phyloP scores from a whole-genome alignment of 257 asterid genomes.

The Lycium ferocissimum region DNA sequence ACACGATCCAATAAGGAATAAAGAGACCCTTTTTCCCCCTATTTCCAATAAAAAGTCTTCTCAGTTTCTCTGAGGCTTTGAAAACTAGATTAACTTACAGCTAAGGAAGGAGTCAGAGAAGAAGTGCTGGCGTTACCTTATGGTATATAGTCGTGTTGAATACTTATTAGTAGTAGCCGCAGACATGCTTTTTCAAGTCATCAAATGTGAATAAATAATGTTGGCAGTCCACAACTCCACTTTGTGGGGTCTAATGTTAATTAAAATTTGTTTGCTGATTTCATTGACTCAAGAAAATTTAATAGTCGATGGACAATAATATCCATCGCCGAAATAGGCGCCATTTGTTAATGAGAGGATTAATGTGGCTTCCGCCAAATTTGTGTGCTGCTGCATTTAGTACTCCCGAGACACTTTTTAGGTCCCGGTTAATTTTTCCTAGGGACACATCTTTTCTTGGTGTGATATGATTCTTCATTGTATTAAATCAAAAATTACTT shows the following conservation, averaged over 20 bases:
- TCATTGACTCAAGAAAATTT: no score
- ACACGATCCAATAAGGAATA: neutral
- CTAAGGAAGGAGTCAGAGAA: slow-evolving; percentile 25
- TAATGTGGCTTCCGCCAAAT: no score
- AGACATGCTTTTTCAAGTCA: slow-evolving; percentile 26
- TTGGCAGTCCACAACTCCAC: slow-evolving; percentile 31
- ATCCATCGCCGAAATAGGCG: no score
- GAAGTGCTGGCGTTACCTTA: slow-evolving; percentile 32
- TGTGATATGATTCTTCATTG: no score
- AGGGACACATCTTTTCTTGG: no score
- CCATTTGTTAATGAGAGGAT: no score
- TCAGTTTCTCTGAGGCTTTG: neutral
- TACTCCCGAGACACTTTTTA: no score
- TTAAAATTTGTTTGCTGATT: no score
- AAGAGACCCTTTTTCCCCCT: neutral
- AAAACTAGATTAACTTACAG: slow-evolving; percentile 26
- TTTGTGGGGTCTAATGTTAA: slow-evolving; percentile 23
- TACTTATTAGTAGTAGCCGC: slow-evolving; percentile 6
- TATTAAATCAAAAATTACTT: no score
- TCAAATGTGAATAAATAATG: neutral
- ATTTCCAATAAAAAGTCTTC: neutral
- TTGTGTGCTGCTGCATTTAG: no score
- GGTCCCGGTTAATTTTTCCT: no score
- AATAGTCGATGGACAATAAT: no score
- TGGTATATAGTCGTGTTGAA: slow-evolving; percentile 27